phyloP scores from a whole-genome alignment of 2,329 filamentous ascomycete genomes.

The Dactylellina leptospora region DNA sequence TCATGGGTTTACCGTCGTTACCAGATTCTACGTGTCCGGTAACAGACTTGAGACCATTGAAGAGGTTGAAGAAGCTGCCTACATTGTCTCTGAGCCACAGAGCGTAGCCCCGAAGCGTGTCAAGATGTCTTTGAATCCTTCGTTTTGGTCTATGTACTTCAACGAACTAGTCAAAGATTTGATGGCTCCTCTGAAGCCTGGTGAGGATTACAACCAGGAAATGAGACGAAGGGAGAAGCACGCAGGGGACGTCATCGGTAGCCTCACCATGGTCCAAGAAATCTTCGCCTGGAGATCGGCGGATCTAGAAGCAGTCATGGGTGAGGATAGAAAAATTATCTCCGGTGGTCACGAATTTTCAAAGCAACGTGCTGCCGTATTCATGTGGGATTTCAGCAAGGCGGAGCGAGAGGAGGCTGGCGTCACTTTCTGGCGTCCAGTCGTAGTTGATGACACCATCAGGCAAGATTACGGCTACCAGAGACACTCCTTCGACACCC shows the following conservation, averaged over 20 bases:
- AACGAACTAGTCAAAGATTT: constrained; percentile 44
- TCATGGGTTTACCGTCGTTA: constrained; percentile 52
- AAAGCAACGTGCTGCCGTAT: constrained; percentile 55
- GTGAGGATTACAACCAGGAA: constrained; percentile 45
- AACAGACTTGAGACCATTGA: constrained; percentile 40
- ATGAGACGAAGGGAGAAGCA: constrained; percentile 55
- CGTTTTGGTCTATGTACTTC: constrained; percentile 51
- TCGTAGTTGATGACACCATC: constrained; percentile 45
- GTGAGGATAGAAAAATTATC: constrained; percentile 37
- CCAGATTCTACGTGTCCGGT: constrained; percentile 49
- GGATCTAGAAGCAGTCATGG: constrained; percentile 50
- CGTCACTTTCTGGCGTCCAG: constrained; percentile 46
- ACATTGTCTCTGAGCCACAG: constrained; percentile 50
- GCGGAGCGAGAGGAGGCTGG: constrained; percentile 48
- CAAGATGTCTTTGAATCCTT: constrained; percentile 51
- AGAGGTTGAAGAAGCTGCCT: constrained; percentile 46
- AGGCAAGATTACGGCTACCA: constrained; percentile 41
- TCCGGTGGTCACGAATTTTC: constrained; percentile 32
- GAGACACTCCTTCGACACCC: constrained; percentile 48
- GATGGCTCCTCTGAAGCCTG: constrained; percentile 33
- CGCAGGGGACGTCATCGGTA: constrained; percentile 54
- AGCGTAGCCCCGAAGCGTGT: constrained; percentile 45
- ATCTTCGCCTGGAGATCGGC: constrained; percentile 54
- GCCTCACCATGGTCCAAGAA: constrained; percentile 57
- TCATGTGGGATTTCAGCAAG: constrained; percentile 58